Evolutionary conservation across 768 basidiomycete species (phyloP).

Genomic region (Suillus paluster): DNA sequence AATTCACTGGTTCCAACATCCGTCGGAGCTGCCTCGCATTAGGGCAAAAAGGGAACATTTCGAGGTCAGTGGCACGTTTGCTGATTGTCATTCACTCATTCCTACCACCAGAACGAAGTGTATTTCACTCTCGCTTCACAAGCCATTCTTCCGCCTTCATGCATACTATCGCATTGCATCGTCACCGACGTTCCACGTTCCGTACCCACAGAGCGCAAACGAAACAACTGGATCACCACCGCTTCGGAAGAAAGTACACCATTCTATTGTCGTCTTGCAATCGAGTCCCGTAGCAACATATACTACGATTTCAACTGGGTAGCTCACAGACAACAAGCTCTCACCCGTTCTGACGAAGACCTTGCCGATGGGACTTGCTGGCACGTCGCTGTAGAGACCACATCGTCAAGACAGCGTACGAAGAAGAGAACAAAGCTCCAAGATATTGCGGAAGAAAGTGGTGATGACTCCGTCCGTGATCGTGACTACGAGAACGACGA

Average conservation of each 20-base stretch:
- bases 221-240: conserved; percentile 24
- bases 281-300: conserved; percentile 60
- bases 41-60: conserved; percentile 63
- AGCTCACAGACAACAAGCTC: conserved; percentile 45
- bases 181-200: conserved; percentile 38
- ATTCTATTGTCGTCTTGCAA: conserved; percentile 63
- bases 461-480: conserved; percentile 10
- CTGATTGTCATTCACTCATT: neutral
- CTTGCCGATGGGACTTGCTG: conserved; percentile 47
- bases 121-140: conserved; percentile 63
- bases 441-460: conserved; percentile 25
- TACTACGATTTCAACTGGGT: conserved; percentile 70
- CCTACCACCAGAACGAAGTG: conserved; percentile 64
- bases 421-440: conserved; percentile 24
- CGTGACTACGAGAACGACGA: conserved; percentile 29
- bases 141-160: conserved; percentile 53
- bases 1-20: conserved; percentile 79
- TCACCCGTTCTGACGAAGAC: conserved; percentile 31
- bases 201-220: conserved; percentile 19
- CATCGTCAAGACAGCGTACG: conserved; percentile 11
- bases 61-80: conserved; percentile 47
- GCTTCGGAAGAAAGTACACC: conserved; percentile 23
- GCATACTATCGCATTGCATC: conserved; percentile 55
- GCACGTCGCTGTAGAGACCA: conserved; percentile 43
- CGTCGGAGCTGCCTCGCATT: conserved; percentile 61